Conservation (phyloP, 129 eudicot species). For the Heracleum sosnowskyi region DNA sequence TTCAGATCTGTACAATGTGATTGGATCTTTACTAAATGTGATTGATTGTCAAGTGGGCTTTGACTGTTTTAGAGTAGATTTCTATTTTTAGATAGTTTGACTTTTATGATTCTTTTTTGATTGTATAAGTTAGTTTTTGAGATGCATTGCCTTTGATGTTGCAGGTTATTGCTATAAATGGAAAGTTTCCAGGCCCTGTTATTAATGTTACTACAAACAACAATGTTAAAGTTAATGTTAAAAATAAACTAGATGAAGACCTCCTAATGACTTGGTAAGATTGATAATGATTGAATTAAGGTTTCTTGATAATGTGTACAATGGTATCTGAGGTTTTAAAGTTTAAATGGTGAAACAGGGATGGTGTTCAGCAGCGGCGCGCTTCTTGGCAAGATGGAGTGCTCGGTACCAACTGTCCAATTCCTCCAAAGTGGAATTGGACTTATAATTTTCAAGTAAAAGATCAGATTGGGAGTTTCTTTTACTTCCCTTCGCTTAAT, state of each 20-base stretch:
- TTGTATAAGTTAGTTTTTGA: slow-evolving; percentile 1
- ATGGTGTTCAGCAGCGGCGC: slow-evolving; percentile 74
- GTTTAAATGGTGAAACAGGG: slow-evolving; percentile 43
- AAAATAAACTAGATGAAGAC: slow-evolving; percentile 75
- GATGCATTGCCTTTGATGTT: slow-evolving; percentile 23
- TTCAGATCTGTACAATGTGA: slow-evolving; percentile 58
- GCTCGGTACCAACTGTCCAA: slow-evolving; percentile 89
- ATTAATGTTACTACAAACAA: slow-evolving; percentile 83
- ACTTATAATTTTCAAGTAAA: slow-evolving; percentile 84
- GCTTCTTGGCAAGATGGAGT: slow-evolving; percentile 90
- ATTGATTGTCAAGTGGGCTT: slow-evolving; percentile 6
- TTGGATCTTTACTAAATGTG: slow-evolving; percentile 9
- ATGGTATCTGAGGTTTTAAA: slow-evolving; percentile 11
- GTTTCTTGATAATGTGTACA: background rate
- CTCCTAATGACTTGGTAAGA: slow-evolving; percentile 76
- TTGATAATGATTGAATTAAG: background rate
- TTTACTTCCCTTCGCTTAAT: slow-evolving; percentile 87
- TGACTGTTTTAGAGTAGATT: too few species aligned
- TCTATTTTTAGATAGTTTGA: background rate
- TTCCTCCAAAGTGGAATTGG: slow-evolving; percentile 98
- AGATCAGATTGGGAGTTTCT: slow-evolving; percentile 95
- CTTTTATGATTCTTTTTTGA: background rate
- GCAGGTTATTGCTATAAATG: slow-evolving; percentile 90
- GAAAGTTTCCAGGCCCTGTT: slow-evolving; percentile 80
- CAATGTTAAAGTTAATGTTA: slow-evolving; percentile 78